Percentiles rank a stretch among this genome's conserved stretches.
These are phyloP conservation scores for Achlya hypogyna DNA, from an alignment of 352 stramenopile species.

Conservation along the genomic window DNA sequence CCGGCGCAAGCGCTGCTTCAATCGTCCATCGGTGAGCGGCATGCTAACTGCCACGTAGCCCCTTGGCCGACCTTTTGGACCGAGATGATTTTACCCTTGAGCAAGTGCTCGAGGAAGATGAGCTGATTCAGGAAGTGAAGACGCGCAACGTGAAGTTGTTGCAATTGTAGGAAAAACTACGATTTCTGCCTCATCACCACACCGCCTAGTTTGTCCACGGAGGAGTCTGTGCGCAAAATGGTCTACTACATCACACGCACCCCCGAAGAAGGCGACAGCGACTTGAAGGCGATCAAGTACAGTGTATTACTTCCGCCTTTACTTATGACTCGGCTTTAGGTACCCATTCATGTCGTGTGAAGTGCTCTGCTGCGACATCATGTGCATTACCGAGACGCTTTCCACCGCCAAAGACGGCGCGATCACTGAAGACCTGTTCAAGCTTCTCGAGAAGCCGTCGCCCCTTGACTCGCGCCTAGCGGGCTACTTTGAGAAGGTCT, in stretches of 20 bases:
- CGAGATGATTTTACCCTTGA: constrained; percentile 89
- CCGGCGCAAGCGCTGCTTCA: too few relatives aligned
- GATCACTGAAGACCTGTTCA: constrained; percentile 88
- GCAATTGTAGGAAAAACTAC: constrained; percentile 71
- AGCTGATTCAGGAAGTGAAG: constrained; percentile 96
- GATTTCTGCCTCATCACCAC: neutral
- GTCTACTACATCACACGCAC: constrained; percentile 65
- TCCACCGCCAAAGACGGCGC: constrained; percentile 44
- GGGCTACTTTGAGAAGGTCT: constrained; percentile 95
- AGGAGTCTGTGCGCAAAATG: constrained; percentile 53
- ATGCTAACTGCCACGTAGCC: constrained; percentile 30
- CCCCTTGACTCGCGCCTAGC: constrained; percentile 89
- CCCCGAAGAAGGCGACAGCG: constrained; percentile 39
- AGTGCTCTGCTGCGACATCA: constrained; percentile 95
- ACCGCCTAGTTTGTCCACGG: constrained; percentile 49
- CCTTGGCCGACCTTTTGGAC: constrained; percentile 93
- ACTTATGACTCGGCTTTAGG: constrained; percentile 24
- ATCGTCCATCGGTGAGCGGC: too few relatives aligned
- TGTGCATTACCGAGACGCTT: constrained; percentile 88
- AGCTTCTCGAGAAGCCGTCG: constrained; percentile 73
- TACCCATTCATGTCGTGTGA: constrained; percentile 98
- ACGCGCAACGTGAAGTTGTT: constrained; percentile 91
- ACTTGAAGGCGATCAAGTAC: constrained; percentile 61
- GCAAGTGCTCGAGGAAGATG: constrained; percentile 93
- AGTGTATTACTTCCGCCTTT: neutral